Percentiles rank a stretch among this genome's conserved stretches.
These are phyloP conservation scores for Colletotrichum acutatum DNA, from an alignment of 2,329 filamentous ascomycete species.

Conservation along the genomic window DNA sequence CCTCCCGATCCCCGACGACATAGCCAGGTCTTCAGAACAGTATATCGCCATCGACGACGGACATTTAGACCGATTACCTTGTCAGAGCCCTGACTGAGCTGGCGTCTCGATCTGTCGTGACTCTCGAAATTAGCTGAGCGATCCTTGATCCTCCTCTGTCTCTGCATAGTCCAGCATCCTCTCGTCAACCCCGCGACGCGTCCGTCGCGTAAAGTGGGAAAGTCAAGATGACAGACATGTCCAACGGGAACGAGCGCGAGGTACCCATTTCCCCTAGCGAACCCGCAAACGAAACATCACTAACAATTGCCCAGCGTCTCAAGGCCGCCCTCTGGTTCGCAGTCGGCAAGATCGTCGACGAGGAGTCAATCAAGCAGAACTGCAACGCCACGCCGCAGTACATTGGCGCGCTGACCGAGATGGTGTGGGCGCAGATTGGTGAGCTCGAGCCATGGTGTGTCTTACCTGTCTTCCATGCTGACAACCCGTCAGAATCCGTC, in stretches of 20 bases:
- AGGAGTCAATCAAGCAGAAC: constrained; percentile 77
- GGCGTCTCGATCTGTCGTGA: neutral
- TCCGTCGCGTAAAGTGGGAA: constrained; percentile 34
- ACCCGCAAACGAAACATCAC: neutral
- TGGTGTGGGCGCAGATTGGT: constrained; percentile 86
- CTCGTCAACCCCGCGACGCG: constrained; percentile 11
- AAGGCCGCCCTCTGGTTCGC: constrained; percentile 88
- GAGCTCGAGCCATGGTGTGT: neutral
- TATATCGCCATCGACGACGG: neutral
- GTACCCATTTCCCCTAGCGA: constrained; percentile 35
- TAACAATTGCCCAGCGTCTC: constrained; percentile 67
- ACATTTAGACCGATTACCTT: neutral
- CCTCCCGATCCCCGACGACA: neutral
- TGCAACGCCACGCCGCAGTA: constrained; percentile 93
- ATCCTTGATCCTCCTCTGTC: too few relatives aligned
- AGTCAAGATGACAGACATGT: constrained; percentile 46
- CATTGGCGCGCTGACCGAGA: constrained; percentile 85
- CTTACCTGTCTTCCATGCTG: neutral
- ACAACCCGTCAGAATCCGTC: constrained; percentile 58
- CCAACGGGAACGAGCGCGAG: constrained; percentile 49
- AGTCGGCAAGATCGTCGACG: constrained; percentile 88
- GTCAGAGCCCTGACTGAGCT: too few relatives aligned
- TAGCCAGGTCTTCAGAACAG: neutral
- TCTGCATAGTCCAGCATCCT: too few relatives aligned
- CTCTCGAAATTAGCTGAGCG: too few relatives aligned